Base-by-base conservation (phyloP, 2,329 filamentous ascomycete genomes). In the Beauveria brongniartii region DNA sequence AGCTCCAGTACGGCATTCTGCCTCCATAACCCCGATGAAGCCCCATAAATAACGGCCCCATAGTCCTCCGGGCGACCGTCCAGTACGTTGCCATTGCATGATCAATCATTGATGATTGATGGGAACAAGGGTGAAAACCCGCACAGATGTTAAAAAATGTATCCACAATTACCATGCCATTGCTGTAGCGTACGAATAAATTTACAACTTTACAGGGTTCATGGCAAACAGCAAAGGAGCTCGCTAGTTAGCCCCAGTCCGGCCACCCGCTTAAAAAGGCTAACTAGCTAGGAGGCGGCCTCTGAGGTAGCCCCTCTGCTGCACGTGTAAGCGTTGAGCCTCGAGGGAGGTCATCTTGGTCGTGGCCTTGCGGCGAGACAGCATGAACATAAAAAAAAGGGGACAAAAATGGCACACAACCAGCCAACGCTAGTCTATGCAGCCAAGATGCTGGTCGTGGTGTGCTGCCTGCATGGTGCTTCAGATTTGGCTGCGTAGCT, bases 281-380 rank as follows among this genome's bases (percentile, higher is more conserved):
- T n/a, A n/a, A 28, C 6, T 34, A 7, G 7, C 10, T 12, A 24
- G 10, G 44, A 12, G 28, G 28, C 12, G 12, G 53, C 54, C 54
- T 56, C 54, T 47, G 43, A 50, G 30, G 16, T 30, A 16, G 44
- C 55, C 30, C 55, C 55, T 57, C 55, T 57, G 55, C 20, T 10
- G 44, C 55, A 57, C 55, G 55, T 57, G 55, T 57, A 41, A 50
- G 55, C 44, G 44, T 50, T 50, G 44, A 41, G 52, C 20, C 30
- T 24, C 43, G 43, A 50, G 26, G 53, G 26, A 55, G 53, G 50
- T n/a, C 24, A 34, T 34, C 30, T 34, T 34, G 30, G 30, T 8
- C 10, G 10, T n/a, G 40, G n/a, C 20, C 44, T 24, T 24, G 22
- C 7, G 30, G 30, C 30, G 12, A 34, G 12, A 34, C 12, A 34